Evolutionary conservation across 495 filamentous ascomycete genomes (phyloP), one percentile per base, ranked within the genome.

Genomic region (Hyaloscypha hepaticicola): DNA sequence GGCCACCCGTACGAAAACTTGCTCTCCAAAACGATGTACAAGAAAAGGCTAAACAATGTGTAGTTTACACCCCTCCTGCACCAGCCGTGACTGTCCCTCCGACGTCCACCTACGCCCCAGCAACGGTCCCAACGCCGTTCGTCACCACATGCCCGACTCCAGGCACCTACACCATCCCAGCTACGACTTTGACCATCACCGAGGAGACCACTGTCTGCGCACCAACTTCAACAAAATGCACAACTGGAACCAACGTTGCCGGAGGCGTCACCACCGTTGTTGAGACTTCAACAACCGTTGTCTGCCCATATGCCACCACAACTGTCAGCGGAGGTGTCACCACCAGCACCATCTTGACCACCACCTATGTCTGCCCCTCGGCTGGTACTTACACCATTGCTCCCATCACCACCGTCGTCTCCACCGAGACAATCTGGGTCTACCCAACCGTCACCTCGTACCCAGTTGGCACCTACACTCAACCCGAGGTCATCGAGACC

Each of bases 361-460:
- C 82, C 70, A 89, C 88, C 71, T 92, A 88, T 75, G 84, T 88
- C 70, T 93, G 90, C 88, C 89, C 91, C 69, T 79, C 79, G 49
- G 80, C 90, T 73, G 90, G 90, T 75, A 92, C 88, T 61, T 93
- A 93, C 82, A 92, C 87, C 73, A 88, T 94, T 70, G 88, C 83
- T 68, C 88, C 89, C 26, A 82, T 81, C 72, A 89, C 88, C 71
- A 88, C 86, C 63, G 81, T 84, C 55, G 77, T 80, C 58, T 70
- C 76, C 33, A 77, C 80, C 55, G 74, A 74, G 68, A 79, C 77
- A 63, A 84, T 84, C 68, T 83, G 83, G 31, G 84, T 88, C 67
- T 85, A 89, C 78, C 89, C 90, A 12, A 85, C 83, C 58, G 80
- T 88, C 51, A 82, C 85, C 55, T 86, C 81, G 70, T 84, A 85